These are phyloP conservation scores for Ilex paraguariensis DNA, from an alignment of 305 asterid species.

Conservation along the genomic window DNA sequence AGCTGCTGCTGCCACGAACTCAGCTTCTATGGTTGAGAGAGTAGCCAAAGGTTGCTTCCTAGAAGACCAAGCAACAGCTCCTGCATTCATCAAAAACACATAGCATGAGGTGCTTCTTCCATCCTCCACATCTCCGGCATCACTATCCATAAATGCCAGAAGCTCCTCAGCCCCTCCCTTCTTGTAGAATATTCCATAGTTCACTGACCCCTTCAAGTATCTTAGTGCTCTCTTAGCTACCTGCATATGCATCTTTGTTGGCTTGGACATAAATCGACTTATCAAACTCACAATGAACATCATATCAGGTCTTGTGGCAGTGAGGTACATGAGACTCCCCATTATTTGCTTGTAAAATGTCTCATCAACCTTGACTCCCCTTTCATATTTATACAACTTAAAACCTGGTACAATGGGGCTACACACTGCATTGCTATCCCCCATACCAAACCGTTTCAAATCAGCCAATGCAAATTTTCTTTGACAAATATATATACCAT, in stretches of 20 bases:
- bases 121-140: neutral
- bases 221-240: neutral
- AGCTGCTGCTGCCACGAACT: too few relatives aligned
- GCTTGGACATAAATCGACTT: too few relatives aligned
- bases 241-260: neutral
- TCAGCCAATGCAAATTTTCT: too few relatives aligned
- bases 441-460: too few relatives aligned
- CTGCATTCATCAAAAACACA: neutral
- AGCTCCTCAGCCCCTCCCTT: neutral
- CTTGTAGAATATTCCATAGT: neutral
- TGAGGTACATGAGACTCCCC: neutral
- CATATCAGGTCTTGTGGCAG: neutral
- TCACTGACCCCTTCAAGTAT: neutral
- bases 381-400: neutral
- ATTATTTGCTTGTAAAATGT: constrained; percentile 2
- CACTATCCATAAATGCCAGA: neutral
- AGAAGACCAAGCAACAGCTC: too few relatives aligned
- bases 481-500: neutral
- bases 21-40: too few relatives aligned
- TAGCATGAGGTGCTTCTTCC: neutral
- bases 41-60: too few relatives aligned
- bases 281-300: too few relatives aligned
- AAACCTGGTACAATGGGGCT: neutral
- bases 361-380: neutral
- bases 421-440: too few relatives aligned